Percentiles rank a stretch among this genome's conserved stretches.
Evolutionary conservation across 169 alveolate genomes (phyloP).

Genomic region (Plasmodium vivax): DNA sequence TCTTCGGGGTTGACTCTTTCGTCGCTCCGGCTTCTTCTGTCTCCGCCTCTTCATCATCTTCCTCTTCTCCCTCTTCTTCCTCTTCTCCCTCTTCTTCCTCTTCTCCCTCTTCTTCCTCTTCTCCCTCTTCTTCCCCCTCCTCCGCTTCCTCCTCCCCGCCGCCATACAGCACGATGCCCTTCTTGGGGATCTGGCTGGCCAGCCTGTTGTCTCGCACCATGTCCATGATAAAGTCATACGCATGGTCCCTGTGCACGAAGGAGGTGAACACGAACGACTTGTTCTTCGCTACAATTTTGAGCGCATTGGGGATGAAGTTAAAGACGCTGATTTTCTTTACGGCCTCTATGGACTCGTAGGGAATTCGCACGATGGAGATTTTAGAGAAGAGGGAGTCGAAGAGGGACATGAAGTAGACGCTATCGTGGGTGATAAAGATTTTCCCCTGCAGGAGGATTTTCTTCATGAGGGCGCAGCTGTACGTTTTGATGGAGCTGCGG

Average conservation of each 20-base stretch:
- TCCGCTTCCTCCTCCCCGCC: neutral
- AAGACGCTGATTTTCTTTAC: conserved; percentile 1
- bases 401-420: conserved; percentile 12
- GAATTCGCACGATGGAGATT: conserved; percentile 8
- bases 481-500: conserved; percentile 16
- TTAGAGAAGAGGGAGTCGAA: conserved; percentile 22
- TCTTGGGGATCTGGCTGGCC: conserved; percentile 14
- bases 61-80: neutral
- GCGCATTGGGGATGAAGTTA: conserved; percentile 12
- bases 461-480: conserved; percentile 32
- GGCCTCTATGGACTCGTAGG: neutral
- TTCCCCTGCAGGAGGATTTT: conserved; percentile 12
- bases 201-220: conserved; percentile 8
- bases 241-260: conserved; percentile 29
- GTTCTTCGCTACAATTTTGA: conserved; percentile 15
- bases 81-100: neutral
- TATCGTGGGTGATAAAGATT: neutral
- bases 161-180: conserved; percentile 5
- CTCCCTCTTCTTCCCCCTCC: neutral
- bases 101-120: neutral
- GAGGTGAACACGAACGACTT: conserved; percentile 28
- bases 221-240: conserved; percentile 7
- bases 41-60: too few relatives aligned
- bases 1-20: too few relatives aligned
- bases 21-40: too few relatives aligned